phyloP scores from a whole-genome alignment of 2,329 filamentous ascomycete species.

The Fusarium haematococcum region DNA sequence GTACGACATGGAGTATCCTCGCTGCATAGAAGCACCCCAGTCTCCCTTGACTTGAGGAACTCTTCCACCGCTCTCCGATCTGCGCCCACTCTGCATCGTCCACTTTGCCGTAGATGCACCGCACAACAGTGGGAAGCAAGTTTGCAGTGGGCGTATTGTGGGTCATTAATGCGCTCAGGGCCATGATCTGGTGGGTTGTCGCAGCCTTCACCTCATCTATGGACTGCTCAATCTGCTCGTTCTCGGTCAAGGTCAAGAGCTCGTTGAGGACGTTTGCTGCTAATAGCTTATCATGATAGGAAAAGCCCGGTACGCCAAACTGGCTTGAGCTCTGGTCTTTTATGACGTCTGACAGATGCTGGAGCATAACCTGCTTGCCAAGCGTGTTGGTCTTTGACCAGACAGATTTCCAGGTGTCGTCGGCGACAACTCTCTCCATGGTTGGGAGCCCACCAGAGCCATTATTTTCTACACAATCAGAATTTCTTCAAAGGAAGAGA shows the following conservation, averaged over 20 bases:
- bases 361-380: conserved; percentile 6
- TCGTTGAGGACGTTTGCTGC: neutral
- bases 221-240: conserved; percentile 1
- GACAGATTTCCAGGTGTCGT: neutral
- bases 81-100: neutral
- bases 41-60: conserved; percentile 1
- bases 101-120: conserved; percentile 21
- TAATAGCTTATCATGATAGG: neutral
- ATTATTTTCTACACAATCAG: neutral
- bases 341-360: conserved; percentile 1
- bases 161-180: conserved; percentile 5
- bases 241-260: conserved; percentile 1
- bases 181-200: conserved; percentile 21
- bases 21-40: conserved; percentile 22
- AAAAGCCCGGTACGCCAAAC: neutral
- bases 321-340: neutral
- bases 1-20: conserved; percentile 9
- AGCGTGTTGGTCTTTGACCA: conserved; percentile 13
- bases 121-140: neutral
- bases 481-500: neutral
- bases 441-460: neutral
- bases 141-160: conserved; percentile 7
- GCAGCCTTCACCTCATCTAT: conserved; percentile 20
- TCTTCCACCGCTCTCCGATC: conserved; percentile 6
- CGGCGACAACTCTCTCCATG: neutral